Conservation (phyloP, 441 rosid species). For the Arabidopsis hybrid region DNA sequence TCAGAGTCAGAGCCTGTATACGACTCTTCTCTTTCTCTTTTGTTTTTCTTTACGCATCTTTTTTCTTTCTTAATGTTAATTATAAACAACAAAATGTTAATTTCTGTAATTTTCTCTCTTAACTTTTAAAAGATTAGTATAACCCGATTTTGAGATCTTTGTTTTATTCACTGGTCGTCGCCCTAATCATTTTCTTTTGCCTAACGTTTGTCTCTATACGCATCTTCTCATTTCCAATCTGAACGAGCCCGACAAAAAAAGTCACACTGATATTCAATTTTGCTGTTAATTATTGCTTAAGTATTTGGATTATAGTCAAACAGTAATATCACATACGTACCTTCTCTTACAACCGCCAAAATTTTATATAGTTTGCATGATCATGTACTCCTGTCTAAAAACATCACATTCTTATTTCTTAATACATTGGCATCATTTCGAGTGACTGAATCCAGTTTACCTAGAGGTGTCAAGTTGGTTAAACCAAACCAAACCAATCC, state of each 20-base stretch:
- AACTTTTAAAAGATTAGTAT: not conserved
- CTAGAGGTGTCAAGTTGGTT: no score
- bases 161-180: constrained; percentile 14
- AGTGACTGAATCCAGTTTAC: no score
- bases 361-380: constrained; percentile 25
- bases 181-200: constrained; percentile 28
- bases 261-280: constrained; percentile 1
- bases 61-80: constrained; percentile 4
- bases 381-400: not conserved
- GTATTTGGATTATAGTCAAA: constrained; percentile 17
- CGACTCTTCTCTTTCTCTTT: constrained; percentile 44
- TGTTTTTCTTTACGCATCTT: not conserved
- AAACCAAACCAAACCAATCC: no score
- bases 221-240: constrained; percentile 22
- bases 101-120: not conserved
- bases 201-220: constrained; percentile 23
- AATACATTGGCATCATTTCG: not conserved
- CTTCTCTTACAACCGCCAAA: constrained; percentile 4
- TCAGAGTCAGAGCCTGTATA: constrained; percentile 78
- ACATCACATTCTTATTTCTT: not conserved
- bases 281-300: not conserved
- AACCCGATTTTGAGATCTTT: not conserved
- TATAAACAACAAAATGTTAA: not conserved
- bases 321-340: not conserved
- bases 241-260: constrained; percentile 12